Base-by-base conservation (phyloP, 345 rosid species). In the Corchorus olitorius region DNA sequence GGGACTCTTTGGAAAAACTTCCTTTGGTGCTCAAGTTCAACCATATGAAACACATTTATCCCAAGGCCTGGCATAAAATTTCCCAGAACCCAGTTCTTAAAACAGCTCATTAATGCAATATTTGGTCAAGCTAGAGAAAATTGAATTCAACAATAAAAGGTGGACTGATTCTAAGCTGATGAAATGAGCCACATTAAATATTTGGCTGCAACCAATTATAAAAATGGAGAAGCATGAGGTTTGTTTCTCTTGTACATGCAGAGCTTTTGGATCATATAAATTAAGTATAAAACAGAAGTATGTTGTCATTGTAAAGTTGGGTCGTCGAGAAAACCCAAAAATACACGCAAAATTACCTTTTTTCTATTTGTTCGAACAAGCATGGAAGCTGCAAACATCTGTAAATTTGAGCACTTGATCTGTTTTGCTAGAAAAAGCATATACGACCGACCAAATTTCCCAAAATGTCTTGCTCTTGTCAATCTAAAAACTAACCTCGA, bases 311-410 rank as follows among this genome's bases (percentile, higher is more conserved):
- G 8, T 65, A n/a, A 45, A 65, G 12, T 27, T 66, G 12, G 19
- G 45, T 66, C 33, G 41, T 43, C 2, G 2, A 10, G 48, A n/a
- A 45, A 66, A 22, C 41, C 56, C 22, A 68, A 12, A 7, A 48
- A 48, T 15, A 68, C 72, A 49, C 41, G 35, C 49, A 39, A 46
- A 27, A 27, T 27, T 27, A 20, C 55, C 39, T 39, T 67, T 67
- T 22, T 48, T 12, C 39, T 3, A 20, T 48, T 48, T 67, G 55
- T 46, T 55, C 61, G 61, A 70, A 35, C 27, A 14, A 8, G 59
- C 59, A 50, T 50, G 45, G 70, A 69, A 69, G 59, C 33, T 50
- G 39, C 73, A 27, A 43, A 10, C 50, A 69, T 50, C 59, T 50
- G 59, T 34, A 15, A 33, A 52, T 35, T 14, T 33, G 4, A 33